A percentile compares a stretch with the other conserved stretches of the same genome.
These are phyloP conservation scores for Pulveroboletus sp. DNA, from an alignment of 768 basidiomycete genomes.

Conservation along the genomic window DNA sequence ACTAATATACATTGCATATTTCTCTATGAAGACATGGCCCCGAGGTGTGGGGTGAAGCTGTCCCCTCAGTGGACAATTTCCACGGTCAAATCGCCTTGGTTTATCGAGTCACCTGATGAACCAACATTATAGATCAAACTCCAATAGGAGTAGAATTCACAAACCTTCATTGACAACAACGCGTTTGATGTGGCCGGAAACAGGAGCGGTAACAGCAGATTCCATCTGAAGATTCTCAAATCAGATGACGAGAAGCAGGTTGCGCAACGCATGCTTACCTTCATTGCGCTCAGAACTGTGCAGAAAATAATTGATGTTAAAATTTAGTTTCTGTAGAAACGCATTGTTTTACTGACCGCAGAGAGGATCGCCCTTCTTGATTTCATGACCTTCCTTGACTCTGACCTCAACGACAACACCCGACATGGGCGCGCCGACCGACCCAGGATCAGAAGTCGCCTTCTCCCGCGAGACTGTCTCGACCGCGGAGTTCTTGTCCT, in stretches of 20 bases:
- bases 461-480: constrained; percentile 94
- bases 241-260: constrained; percentile 11
- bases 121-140: constrained; percentile 6
- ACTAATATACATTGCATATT: constrained; percentile 18
- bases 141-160: constrained; percentile 10
- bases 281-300: constrained; percentile 93
- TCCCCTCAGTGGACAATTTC: constrained; percentile 72
- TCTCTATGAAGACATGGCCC: constrained; percentile 17
- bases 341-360: constrained; percentile 57
- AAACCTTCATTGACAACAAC: constrained; percentile 86
- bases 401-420: constrained; percentile 98
- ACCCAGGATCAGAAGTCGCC: constrained; percentile 90
- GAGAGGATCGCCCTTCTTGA: constrained; percentile 97
- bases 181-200: constrained; percentile 94
- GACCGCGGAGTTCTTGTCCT: constrained; percentile 96
- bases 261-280: constrained; percentile 49
- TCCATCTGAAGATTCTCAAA: constrained; percentile 74
- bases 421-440: constrained; percentile 97
- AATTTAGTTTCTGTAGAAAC: constrained; percentile 19
- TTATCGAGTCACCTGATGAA: constrained; percentile 83
- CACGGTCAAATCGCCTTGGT: constrained; percentile 87
- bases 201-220: constrained; percentile 92
- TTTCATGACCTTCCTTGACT: constrained; percentile 96
- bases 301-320: constrained; percentile 10
- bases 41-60: not conserved